Conservation (phyloP, 257 asterid species). For the Marsdenia floribunda region DNA sequence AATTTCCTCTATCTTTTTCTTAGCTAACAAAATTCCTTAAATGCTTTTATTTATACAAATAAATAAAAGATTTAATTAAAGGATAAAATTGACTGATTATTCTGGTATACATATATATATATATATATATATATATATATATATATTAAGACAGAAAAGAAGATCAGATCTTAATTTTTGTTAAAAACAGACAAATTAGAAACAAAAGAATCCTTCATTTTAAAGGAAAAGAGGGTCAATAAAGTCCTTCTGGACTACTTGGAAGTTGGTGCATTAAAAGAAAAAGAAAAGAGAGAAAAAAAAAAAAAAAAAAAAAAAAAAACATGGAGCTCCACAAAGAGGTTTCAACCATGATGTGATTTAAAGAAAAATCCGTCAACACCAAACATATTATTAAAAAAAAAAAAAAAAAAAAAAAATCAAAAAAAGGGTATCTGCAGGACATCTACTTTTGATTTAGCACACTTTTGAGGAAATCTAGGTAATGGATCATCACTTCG, state of each 20-base stretch:
- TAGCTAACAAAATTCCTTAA: too few species aligned
- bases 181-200: too few species aligned
- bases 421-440: conserved; percentile 29
- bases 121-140: too few species aligned
- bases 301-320: conserved; percentile 25
- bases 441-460: conserved; percentile 14
- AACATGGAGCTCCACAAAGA: conserved; percentile 24
- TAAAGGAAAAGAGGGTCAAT: conserved; percentile 39
- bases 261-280: conserved; percentile 47
- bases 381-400: conserved; percentile 15
- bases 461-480: conserved; percentile 27
- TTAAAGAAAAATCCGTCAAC: conserved; percentile 32
- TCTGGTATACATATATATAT: too few species aligned
- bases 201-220: conserved; percentile 22
- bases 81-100: too few species aligned
- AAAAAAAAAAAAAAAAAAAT: not conserved
- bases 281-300: conserved; percentile 29
- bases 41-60: too few species aligned
- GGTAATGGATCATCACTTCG: conserved; percentile 22
- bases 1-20: too few species aligned
- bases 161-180: too few species aligned
- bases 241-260: conserved; percentile 30
- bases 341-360: conserved; percentile 25
- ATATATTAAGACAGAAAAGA: too few species aligned
- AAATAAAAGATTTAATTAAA: too few species aligned